A percentile compares a stretch with the other conserved stretches of the same genome.
These are phyloP conservation scores for Rubroshorea leprosula DNA, from an alignment of 345 rosid species.

Conservation along the genomic window DNA sequence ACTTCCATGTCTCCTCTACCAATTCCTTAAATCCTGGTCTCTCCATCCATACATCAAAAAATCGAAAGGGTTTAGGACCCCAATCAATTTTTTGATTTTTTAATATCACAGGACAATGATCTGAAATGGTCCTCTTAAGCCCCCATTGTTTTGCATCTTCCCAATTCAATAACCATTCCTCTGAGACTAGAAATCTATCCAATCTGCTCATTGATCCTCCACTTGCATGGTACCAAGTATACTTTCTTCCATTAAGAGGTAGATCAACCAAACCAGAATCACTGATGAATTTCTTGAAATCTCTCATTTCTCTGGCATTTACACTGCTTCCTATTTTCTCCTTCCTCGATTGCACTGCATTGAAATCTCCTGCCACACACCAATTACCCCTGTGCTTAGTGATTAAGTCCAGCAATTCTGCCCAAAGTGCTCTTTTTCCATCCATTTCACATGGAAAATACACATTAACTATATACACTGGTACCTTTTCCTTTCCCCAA, in stretches of 20 bases:
- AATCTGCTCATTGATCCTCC: background rate
- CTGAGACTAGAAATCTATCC: background rate
- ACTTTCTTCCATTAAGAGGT: background rate
- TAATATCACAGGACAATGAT: background rate
- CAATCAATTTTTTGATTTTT: background rate
- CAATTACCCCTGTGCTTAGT: background rate
- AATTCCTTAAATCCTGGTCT: no score
- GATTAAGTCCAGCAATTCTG: background rate
- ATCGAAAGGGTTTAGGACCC: background rate
- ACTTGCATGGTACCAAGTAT: background rate
- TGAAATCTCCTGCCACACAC: background rate
- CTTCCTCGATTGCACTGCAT: background rate
- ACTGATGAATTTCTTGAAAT: background rate
- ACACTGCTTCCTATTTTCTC: background rate
- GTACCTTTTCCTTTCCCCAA: background rate
- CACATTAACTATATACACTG: background rate
- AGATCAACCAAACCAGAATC: background rate
- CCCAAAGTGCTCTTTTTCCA: background rate
- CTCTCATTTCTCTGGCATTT: background rate
- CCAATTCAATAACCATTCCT: background rate
- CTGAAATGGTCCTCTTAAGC: background rate
- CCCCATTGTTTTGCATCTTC: background rate
- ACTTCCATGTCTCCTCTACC: no score
- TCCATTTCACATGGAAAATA: background rate
- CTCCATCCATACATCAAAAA: background rate